These are phyloP conservation scores for Porodaedalea pini DNA, from an alignment of 1,284 basidiomycete genomes.

Conservation along the genomic window DNA sequence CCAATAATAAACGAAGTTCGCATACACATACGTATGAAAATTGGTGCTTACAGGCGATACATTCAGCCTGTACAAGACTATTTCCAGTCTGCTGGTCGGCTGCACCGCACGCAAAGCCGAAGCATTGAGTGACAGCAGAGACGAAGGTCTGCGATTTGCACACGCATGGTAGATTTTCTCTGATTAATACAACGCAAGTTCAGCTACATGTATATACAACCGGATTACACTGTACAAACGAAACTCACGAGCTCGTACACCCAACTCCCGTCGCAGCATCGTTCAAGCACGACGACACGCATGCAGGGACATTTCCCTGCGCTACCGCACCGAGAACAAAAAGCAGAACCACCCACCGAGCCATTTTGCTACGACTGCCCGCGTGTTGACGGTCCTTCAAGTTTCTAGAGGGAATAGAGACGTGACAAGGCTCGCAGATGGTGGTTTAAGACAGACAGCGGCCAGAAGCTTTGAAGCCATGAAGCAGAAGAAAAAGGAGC, in stretches of 20 bases:
- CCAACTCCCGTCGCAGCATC: neutral
- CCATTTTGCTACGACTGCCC: neutral
- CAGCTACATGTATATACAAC: neutral
- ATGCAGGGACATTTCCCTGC: neutral
- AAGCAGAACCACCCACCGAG: neutral
- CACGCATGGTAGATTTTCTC: neutral
- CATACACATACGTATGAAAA: neutral
- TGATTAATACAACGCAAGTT: neutral
- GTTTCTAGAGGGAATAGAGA: too few species aligned
- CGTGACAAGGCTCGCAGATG: too few species aligned
- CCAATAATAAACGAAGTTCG: neutral
- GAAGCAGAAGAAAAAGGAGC: too few species aligned
- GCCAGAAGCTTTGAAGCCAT: too few species aligned
- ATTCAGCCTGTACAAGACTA: neutral
- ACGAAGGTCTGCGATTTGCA: neutral
- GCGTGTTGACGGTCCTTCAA: too few species aligned
- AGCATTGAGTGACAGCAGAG: neutral
- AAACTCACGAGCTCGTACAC: neutral
- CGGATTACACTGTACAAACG: neutral
- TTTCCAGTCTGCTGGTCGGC: neutral
- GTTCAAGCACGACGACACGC: neutral
- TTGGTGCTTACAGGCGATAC: neutral
- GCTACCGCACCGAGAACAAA: neutral
- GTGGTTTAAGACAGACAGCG: too few species aligned
- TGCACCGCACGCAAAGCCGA: neutral